Evolutionary conservation across 345 rosid genomes (phyloP).

Genomic region (Gossypium ekmanianum): DNA sequence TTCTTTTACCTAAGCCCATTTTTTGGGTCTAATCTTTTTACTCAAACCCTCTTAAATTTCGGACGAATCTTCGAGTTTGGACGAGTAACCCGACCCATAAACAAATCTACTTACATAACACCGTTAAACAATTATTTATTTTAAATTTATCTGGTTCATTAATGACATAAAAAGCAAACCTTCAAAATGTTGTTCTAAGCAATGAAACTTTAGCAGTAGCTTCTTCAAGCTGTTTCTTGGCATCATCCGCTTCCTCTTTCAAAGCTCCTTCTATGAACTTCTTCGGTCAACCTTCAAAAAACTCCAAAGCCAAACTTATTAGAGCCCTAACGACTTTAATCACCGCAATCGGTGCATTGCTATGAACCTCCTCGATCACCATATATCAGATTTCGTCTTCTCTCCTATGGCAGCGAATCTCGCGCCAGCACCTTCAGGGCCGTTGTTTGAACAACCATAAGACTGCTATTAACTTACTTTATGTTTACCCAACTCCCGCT

Average conservation of each 20-base stretch:
- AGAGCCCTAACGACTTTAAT: constrained; percentile 66
- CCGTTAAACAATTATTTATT: no score
- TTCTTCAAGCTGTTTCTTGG: background rate
- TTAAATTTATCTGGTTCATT: no score
- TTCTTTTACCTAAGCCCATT: no score
- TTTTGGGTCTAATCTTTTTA: no score
- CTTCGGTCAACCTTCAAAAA: background rate
- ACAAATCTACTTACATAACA: no score
- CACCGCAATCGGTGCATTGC: constrained; percentile 61
- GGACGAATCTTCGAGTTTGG: fast-evolving
- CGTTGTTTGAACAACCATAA: no score
- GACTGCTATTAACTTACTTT: no score
- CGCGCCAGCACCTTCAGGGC: fast-evolving
- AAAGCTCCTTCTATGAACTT: background rate
- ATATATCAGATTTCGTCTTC: constrained; percentile 81
- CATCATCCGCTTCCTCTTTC: background rate
- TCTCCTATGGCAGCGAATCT: constrained; percentile 41
- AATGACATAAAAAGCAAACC: no score
- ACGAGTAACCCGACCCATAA: no score
- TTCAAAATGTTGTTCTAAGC: no score
- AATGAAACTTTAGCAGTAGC: background rate
- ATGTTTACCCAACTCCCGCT: fast-evolving
- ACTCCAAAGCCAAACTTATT: constrained; percentile 30
- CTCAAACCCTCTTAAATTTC: no score
- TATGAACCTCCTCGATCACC: constrained; percentile 71